phyloP scores from a whole-genome alignment of 2,329 filamentous ascomycete species.

The Arachnomyces sp. region DNA sequence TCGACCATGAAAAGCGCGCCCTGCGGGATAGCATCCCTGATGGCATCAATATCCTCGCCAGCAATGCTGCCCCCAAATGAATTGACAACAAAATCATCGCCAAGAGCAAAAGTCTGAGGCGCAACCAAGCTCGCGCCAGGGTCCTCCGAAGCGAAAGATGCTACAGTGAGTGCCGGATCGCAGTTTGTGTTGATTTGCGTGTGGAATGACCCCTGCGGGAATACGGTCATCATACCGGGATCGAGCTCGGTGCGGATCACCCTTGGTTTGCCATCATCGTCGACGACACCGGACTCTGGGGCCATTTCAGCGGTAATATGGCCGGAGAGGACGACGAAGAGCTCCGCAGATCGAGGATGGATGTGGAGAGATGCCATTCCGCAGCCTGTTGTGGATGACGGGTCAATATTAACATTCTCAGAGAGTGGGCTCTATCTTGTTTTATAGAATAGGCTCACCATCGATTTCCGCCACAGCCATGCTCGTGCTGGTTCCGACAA shows the following conservation, averaged over 20 bases:
- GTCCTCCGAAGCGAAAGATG: constrained; percentile 45
- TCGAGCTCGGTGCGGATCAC: constrained; percentile 29
- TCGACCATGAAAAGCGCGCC: constrained; percentile 49
- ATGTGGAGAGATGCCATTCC: constrained; percentile 53
- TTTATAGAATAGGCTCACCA: no score
- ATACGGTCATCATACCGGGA: constrained; percentile 45
- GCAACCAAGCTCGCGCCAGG: constrained; percentile 46
- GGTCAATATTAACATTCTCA: no score
- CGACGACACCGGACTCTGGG: constrained; percentile 46
- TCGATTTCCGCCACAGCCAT: constrained; percentile 48
- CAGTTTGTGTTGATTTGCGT: constrained; percentile 52
- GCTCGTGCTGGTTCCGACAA: constrained; percentile 45
- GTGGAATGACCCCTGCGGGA: constrained; percentile 50
- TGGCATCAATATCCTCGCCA: constrained; percentile 41
- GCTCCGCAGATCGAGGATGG: constrained; percentile 48
- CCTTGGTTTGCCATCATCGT: no score
- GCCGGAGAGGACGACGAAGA: constrained; percentile 46
- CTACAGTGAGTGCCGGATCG: constrained; percentile 44
- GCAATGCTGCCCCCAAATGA: constrained; percentile 41
- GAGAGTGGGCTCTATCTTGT: no score
- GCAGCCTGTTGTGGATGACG: no score
- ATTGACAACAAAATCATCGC: constrained; percentile 40
- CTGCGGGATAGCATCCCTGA: constrained; percentile 39
- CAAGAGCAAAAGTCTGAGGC: constrained; percentile 45
- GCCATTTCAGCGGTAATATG: constrained; percentile 46